Base-by-base conservation (phyloP, 306 rosid species). In the Prunus armeniaca region DNA sequence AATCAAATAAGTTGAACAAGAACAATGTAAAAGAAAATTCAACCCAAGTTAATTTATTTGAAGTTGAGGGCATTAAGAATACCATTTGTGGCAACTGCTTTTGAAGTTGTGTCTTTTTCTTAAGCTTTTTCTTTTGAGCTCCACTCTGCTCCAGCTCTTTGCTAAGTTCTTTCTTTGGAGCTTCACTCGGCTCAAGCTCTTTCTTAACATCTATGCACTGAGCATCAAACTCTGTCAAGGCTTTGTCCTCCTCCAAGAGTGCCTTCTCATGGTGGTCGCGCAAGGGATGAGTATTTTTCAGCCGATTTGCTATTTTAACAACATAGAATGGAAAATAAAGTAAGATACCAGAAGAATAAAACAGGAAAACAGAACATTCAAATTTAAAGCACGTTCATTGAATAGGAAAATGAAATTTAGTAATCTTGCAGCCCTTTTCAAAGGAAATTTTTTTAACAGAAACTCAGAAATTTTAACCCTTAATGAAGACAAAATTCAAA, bases 191-290 rank as follows among this genome's bases (percentile, higher is more conserved):
- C 83, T 55, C 61, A 55, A 55, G 24, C 61, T n/a, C 25, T 55
- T 55, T 55, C 61, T 72, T 75, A 70, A 90, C 86, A 22, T 80
- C 65, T 67, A 78, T 79, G 75, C 45, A 86, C 72, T 69, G 80
- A 67, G 68, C 83, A 76, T 86, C 74, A 55, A 19, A 55, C 12
- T 55, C 22, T n/a, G 13, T 18, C 12, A 55, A 55, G 61, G 61
- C 14, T 20, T 9, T n/a, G 10, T 55, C 27, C 25, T n/a, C 61
- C 43, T 38, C 43, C 43, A 6, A 38, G 43, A 38, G 9, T 38
- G 43, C 43, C 43, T 38, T 38, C 43, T 38, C 43, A 38, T 38
- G 9, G 43, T 38, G 43, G 9, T 6, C 43, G 0, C 0, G 9
- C 9, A 38, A 7, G 2, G 43, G 43, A 38, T 38, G 43, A 38